A percentile compares a stretch with the other conserved stretches of the same genome.
phyloP scores from a whole-genome alignment of 306 rosid genomes.

The Dryas alaskensis region DNA sequence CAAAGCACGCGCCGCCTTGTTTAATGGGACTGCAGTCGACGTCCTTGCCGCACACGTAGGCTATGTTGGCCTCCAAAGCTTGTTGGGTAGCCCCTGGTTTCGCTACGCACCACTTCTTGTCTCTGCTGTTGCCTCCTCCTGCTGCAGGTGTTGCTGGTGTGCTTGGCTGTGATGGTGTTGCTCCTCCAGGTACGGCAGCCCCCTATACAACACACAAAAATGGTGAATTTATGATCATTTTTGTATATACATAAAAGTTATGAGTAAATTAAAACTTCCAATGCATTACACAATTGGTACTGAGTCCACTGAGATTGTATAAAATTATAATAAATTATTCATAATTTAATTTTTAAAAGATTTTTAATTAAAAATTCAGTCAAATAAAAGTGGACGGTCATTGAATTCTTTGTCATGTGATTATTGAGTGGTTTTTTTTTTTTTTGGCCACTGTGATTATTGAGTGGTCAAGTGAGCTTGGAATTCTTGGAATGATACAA shows the following conservation, averaged over 20 bases:
- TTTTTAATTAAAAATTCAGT: too few relatives aligned
- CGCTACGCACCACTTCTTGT: constrained; percentile 64
- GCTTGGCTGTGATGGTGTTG: not conserved
- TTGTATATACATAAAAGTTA: not conserved
- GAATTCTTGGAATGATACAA: too few relatives aligned
- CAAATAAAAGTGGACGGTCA: too few relatives aligned
- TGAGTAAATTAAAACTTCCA: too few relatives aligned
- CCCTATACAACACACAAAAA: constrained; percentile 6
- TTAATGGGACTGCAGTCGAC: constrained; percentile 63
- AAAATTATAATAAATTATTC: too few relatives aligned
- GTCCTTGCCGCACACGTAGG: constrained; percentile 60
- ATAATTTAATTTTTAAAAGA: too few relatives aligned
- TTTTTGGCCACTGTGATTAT: too few relatives aligned
- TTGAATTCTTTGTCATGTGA: too few relatives aligned
- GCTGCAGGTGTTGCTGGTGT: constrained; percentile 11
- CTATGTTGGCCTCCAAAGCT: constrained; percentile 58
- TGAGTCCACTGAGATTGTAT: too few relatives aligned
- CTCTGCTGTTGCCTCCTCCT: constrained; percentile 14
- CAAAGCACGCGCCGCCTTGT: constrained; percentile 61
- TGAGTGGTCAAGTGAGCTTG: too few relatives aligned
- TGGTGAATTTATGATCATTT: not conserved
- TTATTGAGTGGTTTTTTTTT: too few relatives aligned
- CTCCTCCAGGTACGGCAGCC: not conserved
- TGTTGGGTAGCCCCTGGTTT: constrained; percentile 39
- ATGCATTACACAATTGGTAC: too few relatives aligned